Evolutionary conservation across 257 asterid genomes (phyloP).

Genomic region (Petunia axillaris): DNA sequence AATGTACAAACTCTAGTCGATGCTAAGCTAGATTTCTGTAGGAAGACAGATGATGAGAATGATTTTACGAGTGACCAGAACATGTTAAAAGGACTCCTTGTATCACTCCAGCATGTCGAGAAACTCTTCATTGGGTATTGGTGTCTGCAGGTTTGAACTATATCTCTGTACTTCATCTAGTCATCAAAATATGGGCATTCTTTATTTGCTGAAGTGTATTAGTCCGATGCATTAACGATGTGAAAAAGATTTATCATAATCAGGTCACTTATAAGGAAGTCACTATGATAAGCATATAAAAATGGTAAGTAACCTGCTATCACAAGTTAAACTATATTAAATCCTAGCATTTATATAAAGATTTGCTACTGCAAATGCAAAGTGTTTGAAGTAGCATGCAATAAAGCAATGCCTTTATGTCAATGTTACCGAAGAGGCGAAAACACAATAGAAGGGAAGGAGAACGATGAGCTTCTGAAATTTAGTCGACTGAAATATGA

Average conservation of each 20-base stretch:
- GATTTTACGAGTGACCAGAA: background rate
- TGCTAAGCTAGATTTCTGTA: slow-evolving; percentile 14
- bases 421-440: no score
- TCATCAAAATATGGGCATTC: background rate
- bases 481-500: no score
- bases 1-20: background rate
- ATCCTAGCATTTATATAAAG: no score
- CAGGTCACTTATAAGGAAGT: background rate
- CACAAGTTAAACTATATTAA: background rate
- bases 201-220: background rate
- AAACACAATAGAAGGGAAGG: no score
- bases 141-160: slow-evolving; percentile 20
- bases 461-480: no score
- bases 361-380: no score
- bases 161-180: slow-evolving; percentile 3
- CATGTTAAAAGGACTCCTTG: slow-evolving; percentile 5
- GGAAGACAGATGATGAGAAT: background rate
- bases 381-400: no score
- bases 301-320: background rate
- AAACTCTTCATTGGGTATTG: slow-evolving; percentile 11
- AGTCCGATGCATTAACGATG: background rate
- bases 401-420: no score
- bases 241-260: background rate
- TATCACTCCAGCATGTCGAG: background rate
- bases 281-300: background rate